phyloP scores from a whole-genome alignment of 768 basidiomycete genomes.

The Russula sp. region DNA sequence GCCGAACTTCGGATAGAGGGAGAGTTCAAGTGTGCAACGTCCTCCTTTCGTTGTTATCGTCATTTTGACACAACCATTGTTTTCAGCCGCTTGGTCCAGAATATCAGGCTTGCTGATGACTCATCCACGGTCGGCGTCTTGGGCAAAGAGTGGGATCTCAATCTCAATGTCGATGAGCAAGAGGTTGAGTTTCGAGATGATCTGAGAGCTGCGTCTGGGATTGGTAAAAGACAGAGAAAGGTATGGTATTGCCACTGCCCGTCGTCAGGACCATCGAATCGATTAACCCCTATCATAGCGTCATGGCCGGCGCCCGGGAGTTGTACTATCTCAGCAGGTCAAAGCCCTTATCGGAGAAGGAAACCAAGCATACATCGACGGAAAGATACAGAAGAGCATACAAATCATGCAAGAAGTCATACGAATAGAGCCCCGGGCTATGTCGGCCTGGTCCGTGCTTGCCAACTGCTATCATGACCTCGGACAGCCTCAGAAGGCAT shows the following conservation, averaged over 20 bases:
- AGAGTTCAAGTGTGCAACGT: conserved; percentile 40
- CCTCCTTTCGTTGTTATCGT: not conserved
- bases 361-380: conserved; percentile 79
- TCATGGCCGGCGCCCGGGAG: conserved; percentile 45
- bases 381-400: conserved; percentile 58
- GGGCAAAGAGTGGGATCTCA: conserved; percentile 67
- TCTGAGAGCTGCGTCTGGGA: conserved; percentile 63
- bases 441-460: conserved; percentile 80
- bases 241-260: conserved; percentile 11
- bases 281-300: conserved; percentile 1
- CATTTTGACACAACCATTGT: not conserved
- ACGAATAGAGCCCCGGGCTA: conserved; percentile 82
- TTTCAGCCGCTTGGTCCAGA: conserved; percentile 57
- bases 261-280: not conserved
- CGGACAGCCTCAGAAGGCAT: conserved; percentile 57
- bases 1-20: conserved; percentile 40
- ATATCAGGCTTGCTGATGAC: conserved; percentile 49
- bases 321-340: conserved; percentile 61
- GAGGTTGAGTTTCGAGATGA: conserved; percentile 69
- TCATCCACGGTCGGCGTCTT: conserved; percentile 40
- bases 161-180: conserved; percentile 55
- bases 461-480: conserved; percentile 77
- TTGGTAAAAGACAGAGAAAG: conserved; percentile 46
- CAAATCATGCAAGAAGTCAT: conserved; percentile 87
- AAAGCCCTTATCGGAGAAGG: conserved; percentile 74